Base-by-base conservation (phyloP, 2,329 filamentous ascomycete species). In the Fusarium chuoi region DNA sequence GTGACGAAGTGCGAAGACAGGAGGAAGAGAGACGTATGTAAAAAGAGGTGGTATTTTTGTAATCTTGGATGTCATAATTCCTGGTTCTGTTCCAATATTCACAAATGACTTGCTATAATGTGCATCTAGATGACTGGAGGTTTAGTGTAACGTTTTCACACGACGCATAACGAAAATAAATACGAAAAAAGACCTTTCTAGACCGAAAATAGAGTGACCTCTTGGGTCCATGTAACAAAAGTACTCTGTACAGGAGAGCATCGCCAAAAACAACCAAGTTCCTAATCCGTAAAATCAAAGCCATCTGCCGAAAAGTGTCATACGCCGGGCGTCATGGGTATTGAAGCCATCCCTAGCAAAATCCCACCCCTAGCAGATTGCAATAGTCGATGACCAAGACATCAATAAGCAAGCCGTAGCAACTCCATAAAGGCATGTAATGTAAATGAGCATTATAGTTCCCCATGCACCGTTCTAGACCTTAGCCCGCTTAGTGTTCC, bases 1-100 rank as follows among this genome's bases (percentile, higher is more conserved):
- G 86, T 2, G 86, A 88, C 9, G 87, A 89, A 81, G 65, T 89
- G 72, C 80, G 77, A 67, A 83, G 87, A 73, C 87, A 89, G 79
- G 78, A 86, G 17, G 72, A 80, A 41, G 82, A 85, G 77, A 82
- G 84, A 56, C 70, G 48, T 20, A 64, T 68, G n/a, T 76, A 70
- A 69, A 69, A 69, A 56, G 39, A 68, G 51, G 39, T 63, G 42
- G 42, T 46, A 46, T 18, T 24, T 24, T 11, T 30, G 24, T 26
- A 42, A 48, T 58, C 33, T 48, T 45, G 33, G 41, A 58, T 48
- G 49, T 51, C 48, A 49, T 38, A 24, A 62, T 48, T 35, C 41
- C 39, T 42, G 51, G 49, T 11, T 38, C n/a, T 30, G 15, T 64
- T 65, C 36, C 46, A 46, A 60, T 54, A 42, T 68, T 49, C 67